A percentile compares a stretch with the other conserved stretches of the same genome.
phyloP scores from a whole-genome alignment of 2,329 filamentous ascomycete genomes.

The Penicillium sp. region DNA sequence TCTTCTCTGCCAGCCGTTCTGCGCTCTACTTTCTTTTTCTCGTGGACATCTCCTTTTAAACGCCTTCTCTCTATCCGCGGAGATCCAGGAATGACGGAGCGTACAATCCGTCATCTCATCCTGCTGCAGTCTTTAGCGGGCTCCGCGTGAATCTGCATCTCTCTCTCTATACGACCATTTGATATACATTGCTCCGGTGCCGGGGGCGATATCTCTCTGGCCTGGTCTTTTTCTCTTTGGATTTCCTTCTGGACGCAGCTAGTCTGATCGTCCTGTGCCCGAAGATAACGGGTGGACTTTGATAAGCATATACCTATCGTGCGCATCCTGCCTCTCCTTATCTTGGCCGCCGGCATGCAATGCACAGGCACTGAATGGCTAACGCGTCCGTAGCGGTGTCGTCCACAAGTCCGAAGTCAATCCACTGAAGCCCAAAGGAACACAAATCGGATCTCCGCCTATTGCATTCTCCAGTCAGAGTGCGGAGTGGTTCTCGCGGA shows the following conservation, averaged over 20 bases:
- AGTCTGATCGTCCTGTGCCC: no score
- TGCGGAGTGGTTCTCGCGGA: conserved; percentile 3
- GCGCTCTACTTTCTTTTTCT: conserved; percentile 1
- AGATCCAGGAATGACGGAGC: conserved; percentile 34
- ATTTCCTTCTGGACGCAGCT: conserved; percentile 3
- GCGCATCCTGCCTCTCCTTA: conserved; percentile 7
- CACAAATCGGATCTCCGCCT: not conserved
- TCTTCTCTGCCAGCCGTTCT: conserved; percentile 1
- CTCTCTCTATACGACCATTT: no score
- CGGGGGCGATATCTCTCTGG: conserved; percentile 12
- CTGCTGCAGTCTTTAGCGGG: conserved; percentile 30
- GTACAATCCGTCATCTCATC: conserved; percentile 29
- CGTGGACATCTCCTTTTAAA: no score
- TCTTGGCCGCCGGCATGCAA: no score
- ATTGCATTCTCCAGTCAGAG: not conserved
- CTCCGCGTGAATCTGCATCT: conserved; percentile 16
- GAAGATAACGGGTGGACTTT: no score
- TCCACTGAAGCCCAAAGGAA: no score
- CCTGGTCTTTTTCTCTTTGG: conserved; percentile 13
- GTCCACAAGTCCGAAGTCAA: no score
- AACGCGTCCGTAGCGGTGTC: not conserved
- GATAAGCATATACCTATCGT: conserved; percentile 34
- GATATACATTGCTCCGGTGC: no score
- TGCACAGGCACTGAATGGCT: not conserved
- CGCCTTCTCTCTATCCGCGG: no score